phyloP scores from a whole-genome alignment of 2,329 filamentous ascomycete genomes.

The Pezicula neosporulosa region DNA sequence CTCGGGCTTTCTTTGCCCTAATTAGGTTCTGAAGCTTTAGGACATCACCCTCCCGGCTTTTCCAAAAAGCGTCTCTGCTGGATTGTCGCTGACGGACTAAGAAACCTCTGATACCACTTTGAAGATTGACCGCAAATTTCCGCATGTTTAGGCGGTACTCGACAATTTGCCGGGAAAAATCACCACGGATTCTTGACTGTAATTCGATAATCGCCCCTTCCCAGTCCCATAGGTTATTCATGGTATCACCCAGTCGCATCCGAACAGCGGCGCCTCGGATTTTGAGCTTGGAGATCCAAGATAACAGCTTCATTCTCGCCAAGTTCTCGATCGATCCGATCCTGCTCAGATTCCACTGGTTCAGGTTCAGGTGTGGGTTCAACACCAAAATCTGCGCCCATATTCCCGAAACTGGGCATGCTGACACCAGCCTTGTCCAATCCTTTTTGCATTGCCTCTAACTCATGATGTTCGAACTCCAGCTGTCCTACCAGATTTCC shows the following conservation, averaged over 20 bases:
- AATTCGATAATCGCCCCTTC: slow-evolving; percentile 77
- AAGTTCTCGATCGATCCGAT: slow-evolving; percentile 79
- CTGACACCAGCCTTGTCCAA: slow-evolving; percentile 91
- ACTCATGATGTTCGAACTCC: slow-evolving; percentile 95
- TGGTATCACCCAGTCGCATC: slow-evolving; percentile 72
- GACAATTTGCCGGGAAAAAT: slow-evolving; percentile 80
- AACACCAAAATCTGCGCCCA: slow-evolving; percentile 92
- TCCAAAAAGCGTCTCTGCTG: slow-evolving; percentile 64
- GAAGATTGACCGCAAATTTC: slow-evolving; percentile 73
- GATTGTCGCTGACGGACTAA: slow-evolving; percentile 63
- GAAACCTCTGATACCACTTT: slow-evolving; percentile 75
- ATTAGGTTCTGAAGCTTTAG: slow-evolving; percentile 79
- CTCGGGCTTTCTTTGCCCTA: slow-evolving; percentile 62
- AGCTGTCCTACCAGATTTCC: slow-evolving; percentile 95
- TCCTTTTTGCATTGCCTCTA: slow-evolving; percentile 95
- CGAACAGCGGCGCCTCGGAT: slow-evolving; percentile 77
- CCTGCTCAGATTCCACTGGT: slow-evolving; percentile 81
- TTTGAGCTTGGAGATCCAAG: slow-evolving; percentile 78
- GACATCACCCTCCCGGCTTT: slow-evolving; percentile 67
- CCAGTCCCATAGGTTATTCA: slow-evolving; percentile 87
- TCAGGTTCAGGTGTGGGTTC: slow-evolving; percentile 73
- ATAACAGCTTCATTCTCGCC: slow-evolving; percentile 70
- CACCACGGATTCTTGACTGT: slow-evolving; percentile 82
- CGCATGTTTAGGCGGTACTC: slow-evolving; percentile 82
- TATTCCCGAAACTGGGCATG: slow-evolving; percentile 97